Evolutionary conservation across 2,329 filamentous ascomycete genomes (phyloP).

Genomic region (Sporothrix inflata): DNA sequence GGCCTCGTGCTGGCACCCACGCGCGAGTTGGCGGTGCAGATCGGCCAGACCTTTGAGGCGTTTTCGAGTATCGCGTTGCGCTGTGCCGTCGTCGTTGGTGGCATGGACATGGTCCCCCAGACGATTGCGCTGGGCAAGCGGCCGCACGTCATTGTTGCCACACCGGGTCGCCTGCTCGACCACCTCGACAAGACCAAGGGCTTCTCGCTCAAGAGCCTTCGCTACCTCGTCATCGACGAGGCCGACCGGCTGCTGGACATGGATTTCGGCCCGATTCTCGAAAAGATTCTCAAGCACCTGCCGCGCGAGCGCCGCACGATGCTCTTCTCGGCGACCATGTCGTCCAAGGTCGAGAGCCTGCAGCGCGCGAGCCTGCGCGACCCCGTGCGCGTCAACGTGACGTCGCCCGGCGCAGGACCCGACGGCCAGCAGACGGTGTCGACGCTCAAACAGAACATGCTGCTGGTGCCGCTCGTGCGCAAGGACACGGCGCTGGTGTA

Average conservation of each 20-base stretch:
- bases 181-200: conserved; percentile 97
- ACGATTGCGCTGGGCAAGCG: conserved; percentile 92
- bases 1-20: conserved; percentile 92
- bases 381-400: conserved; percentile 27
- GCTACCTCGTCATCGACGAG: conserved; percentile 94
- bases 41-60: conserved; percentile 83
- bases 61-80: conserved; percentile 88
- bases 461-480: conserved; percentile 82
- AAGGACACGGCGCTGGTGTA: conserved; percentile 92
- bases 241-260: conserved; percentile 83
- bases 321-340: conserved; percentile 77
- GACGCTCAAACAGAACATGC: conserved; percentile 81
- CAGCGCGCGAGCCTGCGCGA: conserved; percentile 87
- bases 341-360: conserved; percentile 87
- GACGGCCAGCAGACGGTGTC: conserved; percentile 84
- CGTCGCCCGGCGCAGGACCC: background rate
- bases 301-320: conserved; percentile 78
- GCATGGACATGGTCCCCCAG: conserved; percentile 94
- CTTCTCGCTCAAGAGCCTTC: conserved; percentile 76
- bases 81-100: conserved; percentile 84
- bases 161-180: conserved; percentile 84
- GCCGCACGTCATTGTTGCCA: conserved; percentile 91
- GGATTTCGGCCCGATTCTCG: conserved; percentile 36
- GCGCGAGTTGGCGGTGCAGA: conserved; percentile 90
- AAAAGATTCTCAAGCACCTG: conserved; percentile 88